These are phyloP conservation scores for Malus hybrid DNA, from an alignment of 331 rosid genomes.

Conservation along the genomic window DNA sequence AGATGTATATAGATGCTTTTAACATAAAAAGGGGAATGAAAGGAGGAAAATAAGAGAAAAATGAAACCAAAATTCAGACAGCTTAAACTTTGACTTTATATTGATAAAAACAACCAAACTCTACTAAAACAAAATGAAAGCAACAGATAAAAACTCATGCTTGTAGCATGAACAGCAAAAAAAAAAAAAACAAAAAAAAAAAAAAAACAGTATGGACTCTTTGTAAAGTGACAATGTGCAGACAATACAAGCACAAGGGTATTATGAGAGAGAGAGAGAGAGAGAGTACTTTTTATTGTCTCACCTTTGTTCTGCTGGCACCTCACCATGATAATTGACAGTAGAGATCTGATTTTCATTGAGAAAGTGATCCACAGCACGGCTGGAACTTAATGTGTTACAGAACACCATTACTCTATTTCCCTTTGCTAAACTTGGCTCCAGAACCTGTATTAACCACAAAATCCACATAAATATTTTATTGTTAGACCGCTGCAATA, in stretches of 20 bases:
- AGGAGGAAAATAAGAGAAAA: neutral
- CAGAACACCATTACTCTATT: slow-evolving; percentile 95
- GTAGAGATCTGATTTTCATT: slow-evolving; percentile 72
- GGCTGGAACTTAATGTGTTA: slow-evolving; percentile 87
- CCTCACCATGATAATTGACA: slow-evolving; percentile 94
- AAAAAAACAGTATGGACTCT: neutral
- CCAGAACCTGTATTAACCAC: slow-evolving; percentile 64
- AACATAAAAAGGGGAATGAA: neutral
- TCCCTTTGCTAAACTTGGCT: slow-evolving; percentile 88
- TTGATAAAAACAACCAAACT: neutral
- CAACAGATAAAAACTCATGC: neutral
- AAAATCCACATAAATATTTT: slow-evolving; percentile 7
- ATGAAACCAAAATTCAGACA: neutral
- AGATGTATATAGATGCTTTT: neutral
- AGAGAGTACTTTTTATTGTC: neutral
- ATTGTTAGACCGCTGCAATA: neutral
- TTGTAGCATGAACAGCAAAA: neutral
- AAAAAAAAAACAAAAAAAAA: too few relatives aligned
- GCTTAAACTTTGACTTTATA: neutral
- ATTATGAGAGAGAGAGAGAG: too few relatives aligned
- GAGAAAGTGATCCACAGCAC: slow-evolving; percentile 96
- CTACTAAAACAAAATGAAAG: neutral
- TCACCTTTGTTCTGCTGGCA: slow-evolving; percentile 90
- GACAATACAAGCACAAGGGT: neutral
- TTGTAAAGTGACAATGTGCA: neutral